A percentile compares a stretch with the other conserved stretches of the same genome.
Conservation (phyloP, 2,329 filamentous ascomycete species). For the Paramyrothecium sp. region DNA sequence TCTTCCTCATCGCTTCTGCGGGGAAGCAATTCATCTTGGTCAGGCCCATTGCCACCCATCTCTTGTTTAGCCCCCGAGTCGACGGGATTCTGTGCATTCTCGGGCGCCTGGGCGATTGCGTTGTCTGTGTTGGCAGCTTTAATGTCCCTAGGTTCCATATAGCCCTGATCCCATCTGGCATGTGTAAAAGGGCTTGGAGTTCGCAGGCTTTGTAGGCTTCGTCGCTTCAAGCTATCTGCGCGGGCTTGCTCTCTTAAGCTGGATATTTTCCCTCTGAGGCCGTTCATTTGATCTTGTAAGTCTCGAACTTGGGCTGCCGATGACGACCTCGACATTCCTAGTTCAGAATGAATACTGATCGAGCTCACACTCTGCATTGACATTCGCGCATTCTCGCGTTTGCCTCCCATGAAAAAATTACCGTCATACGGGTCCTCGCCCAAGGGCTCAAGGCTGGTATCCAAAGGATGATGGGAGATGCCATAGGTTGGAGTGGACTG, state of each 20-base stretch:
- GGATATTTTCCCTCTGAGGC: slow-evolving; percentile 82
- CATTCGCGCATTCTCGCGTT: neutral
- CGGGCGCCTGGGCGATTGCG: neutral
- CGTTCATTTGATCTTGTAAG: slow-evolving; percentile 81
- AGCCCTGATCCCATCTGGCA: slow-evolving; percentile 40
- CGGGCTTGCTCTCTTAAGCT: slow-evolving; percentile 74
- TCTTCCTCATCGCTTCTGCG: neutral
- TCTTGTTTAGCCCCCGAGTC: neutral
- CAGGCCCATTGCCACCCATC: neutral
- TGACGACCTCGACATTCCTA: slow-evolving; percentile 60
- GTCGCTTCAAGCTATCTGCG: slow-evolving; percentile 74
- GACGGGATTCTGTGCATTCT: neutral
- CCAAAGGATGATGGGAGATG: slow-evolving; percentile 37
- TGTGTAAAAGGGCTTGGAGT: slow-evolving; percentile 79
- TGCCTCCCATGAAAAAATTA: neutral
- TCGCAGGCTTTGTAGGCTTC: slow-evolving; percentile 73
- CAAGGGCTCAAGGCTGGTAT: slow-evolving; percentile 48
- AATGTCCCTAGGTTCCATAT: slow-evolving; percentile 18
- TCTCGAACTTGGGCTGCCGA: slow-evolving; percentile 72
- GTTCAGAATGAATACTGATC: slow-evolving; percentile 37
- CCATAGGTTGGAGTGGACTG: neutral
- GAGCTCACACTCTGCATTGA: neutral
- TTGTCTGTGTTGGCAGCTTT: slow-evolving; percentile 16
- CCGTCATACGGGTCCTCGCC: slow-evolving; percentile 37
- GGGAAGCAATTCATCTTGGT: neutral